Conservation (phyloP, 495 filamentous ascomycete species). For the Podospora tetraspora region DNA sequence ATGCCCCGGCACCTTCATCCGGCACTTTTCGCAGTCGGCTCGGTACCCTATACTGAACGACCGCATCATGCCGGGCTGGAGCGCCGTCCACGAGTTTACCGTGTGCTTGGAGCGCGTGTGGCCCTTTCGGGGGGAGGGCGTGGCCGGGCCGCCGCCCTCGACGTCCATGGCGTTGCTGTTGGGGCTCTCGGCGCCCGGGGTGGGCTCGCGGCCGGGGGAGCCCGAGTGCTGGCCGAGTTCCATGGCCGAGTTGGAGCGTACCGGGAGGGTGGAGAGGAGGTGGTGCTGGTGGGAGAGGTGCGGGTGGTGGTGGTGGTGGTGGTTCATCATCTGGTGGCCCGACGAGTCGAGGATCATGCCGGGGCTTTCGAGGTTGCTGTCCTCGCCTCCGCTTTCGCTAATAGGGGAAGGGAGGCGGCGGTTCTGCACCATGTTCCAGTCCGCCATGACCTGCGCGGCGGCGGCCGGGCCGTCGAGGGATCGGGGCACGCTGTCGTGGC, state of each 20-base stretch:
- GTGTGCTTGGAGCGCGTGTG: slow-evolving; percentile 45
- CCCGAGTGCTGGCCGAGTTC: slow-evolving; percentile 8
- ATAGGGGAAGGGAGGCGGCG: slow-evolving; percentile 66
- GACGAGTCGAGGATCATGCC: slow-evolving; percentile 37
- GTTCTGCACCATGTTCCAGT: slow-evolving; percentile 44
- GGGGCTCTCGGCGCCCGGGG: slow-evolving; percentile 12
- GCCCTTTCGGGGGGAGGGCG: slow-evolving; percentile 35
- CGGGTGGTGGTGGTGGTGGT: slow-evolving; percentile 17
- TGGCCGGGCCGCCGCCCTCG: slow-evolving; percentile 25
- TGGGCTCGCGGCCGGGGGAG: slow-evolving; percentile 10
- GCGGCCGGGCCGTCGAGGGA: slow-evolving; percentile 34
- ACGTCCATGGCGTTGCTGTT: slow-evolving; percentile 24
- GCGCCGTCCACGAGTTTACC: slow-evolving; percentile 43
- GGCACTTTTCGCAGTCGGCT: slow-evolving; percentile 82
- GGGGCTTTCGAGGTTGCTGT: slow-evolving; percentile 27
- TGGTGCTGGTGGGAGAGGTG: slow-evolving; percentile 38
- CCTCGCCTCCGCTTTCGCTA: slow-evolving; percentile 58
- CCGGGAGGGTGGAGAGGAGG: slow-evolving; percentile 20
- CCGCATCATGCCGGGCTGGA: slow-evolving; percentile 55
- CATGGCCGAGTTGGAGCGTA: slow-evolving; percentile 18
- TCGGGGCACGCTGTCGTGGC: slow-evolving; percentile 29
- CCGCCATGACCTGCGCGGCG: slow-evolving; percentile 32
- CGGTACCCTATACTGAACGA: slow-evolving; percentile 79
- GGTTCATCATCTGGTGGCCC: slow-evolving; percentile 15
- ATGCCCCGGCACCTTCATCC: slow-evolving; percentile 72